Conservation (phyloP, 306 rosid species). For the Quercus variabilis region DNA sequence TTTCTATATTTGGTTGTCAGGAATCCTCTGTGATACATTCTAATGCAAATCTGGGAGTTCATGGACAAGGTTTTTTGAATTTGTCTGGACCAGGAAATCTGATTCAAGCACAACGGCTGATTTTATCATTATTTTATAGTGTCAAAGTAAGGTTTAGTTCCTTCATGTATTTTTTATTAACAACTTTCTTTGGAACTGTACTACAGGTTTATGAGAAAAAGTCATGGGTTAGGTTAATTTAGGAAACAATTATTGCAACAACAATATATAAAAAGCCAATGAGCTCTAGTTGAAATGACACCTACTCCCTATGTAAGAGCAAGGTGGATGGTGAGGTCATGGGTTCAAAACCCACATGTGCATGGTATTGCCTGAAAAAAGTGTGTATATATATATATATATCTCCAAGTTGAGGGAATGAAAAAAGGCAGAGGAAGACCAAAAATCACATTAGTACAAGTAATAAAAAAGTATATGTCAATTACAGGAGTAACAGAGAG, state of each 20-base stretch:
- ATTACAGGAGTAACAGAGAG: no score
- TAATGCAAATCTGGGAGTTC: constrained; percentile 92
- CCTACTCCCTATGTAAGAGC: no score
- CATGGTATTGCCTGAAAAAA: no score
- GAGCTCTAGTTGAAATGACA: no score
- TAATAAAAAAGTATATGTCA: no score
- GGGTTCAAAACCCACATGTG: no score
- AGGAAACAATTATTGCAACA: not conserved
- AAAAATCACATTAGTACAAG: no score
- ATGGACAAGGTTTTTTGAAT: constrained; percentile 93
- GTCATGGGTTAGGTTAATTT: not conserved
- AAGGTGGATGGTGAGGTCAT: no score
- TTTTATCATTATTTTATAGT: constrained; percentile 75
- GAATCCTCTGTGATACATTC: constrained; percentile 89
- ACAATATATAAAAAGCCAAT: not conserved
- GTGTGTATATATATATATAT: no score
- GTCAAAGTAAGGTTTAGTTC: constrained; percentile 57
- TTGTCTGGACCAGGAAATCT: constrained; percentile 90
- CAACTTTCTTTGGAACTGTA: constrained; percentile 2
- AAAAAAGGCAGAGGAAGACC: no score
- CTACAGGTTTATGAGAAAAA: constrained; percentile 3
- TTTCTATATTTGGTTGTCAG: constrained; percentile 42
- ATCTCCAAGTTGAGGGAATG: no score
- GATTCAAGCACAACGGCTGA: constrained; percentile 85
- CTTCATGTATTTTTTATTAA: constrained; percentile 1